Base-by-base conservation (phyloP, 805 yeast species). In the Phaffomyces thermotolerans region DNA sequence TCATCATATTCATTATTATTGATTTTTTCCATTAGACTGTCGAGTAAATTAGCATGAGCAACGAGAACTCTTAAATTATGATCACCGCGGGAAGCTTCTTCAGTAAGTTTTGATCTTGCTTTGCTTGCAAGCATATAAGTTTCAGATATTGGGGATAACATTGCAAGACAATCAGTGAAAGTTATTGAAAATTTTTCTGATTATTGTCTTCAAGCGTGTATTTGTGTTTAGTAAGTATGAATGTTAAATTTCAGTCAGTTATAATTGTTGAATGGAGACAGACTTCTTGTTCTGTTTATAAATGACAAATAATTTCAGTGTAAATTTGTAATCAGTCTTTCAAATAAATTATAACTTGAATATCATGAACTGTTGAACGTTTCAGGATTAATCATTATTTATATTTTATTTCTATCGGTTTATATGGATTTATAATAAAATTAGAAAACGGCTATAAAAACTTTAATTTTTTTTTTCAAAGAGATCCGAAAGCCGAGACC, bases 41-140 rank as follows among this genome's bases (percentile, higher is more conserved):
- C 62, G 6, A 58, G 40, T 30, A 58, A 29, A 40, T 58, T 58
- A 6, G 62, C 62, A 45, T 58, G 62, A 14, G 52, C 48, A 3
- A 58, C 59, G 13, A 58, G 40, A 13, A 44, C 36, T 39, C 62
- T 45, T 18, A 58, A 39, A 36, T 55, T 45, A 32, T 50, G 60
- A 31, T 58, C 62, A 7, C 47, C 47, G 25, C 47, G 49, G 8
- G 50, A 17, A 10, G 62, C 62, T 41, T 54, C 62, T 35, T 30
- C 47, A 1, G 54, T 39, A 12, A 58, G 53, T 41, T 56, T 58
- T 18, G 56, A 39, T 40, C 58, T 52, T 7, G 53, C 60, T 42
- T 44, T 53, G 32, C 48, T 38, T 23, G 59, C 60, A 13, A 57
- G 52, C 23, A 49, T 35, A 41, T 52, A 53, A 27, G 58, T 50